Evolutionary conservation across 345 rosid genomes (phyloP).

Genomic region (Eucalyptus pumila): DNA sequence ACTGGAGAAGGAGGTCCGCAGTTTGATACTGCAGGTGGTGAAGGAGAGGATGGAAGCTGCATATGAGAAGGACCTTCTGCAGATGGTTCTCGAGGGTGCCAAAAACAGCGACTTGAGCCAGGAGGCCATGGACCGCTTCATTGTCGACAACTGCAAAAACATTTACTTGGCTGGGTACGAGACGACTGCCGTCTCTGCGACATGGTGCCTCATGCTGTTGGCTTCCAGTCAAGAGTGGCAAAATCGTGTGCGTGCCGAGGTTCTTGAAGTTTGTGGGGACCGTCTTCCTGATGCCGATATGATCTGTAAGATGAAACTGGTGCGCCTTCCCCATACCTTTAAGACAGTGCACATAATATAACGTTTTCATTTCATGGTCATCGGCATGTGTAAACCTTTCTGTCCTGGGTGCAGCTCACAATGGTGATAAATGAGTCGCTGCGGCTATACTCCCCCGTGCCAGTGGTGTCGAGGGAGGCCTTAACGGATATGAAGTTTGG

Average conservation of each 20-base stretch:
- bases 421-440: conserved; percentile 39
- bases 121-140: conserved; percentile 8
- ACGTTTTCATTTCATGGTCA: not conserved
- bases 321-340: not conserved
- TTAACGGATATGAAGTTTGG: conserved; percentile 25
- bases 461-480: conserved; percentile 32
- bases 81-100: conserved; percentile 22
- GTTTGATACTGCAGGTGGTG: conserved; percentile 9
- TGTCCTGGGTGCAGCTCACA: conserved; percentile 14
- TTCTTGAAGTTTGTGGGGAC: conserved; percentile 8
- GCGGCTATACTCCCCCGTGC: conserved; percentile 34
- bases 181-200: conserved; percentile 21
- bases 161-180: conserved; percentile 35
- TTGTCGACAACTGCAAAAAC: conserved; percentile 41
- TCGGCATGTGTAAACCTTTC: not conserved
- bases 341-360: not conserved
- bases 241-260: conserved; percentile 20
- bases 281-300: conserved; percentile 3
- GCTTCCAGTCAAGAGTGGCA: conserved; percentile 42
- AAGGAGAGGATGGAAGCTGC: conserved; percentile 3
- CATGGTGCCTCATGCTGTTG: conserved; percentile 35
- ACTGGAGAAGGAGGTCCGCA: conserved; percentile 19
- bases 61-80: conserved; percentile 15
- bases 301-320: conserved; percentile 26
- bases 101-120: not conserved